Percentiles rank a stretch among this genome's conserved stretches.
These are phyloP conservation scores for Aegilops umbellulata DNA, from an alignment of 176 grass and related monocot species.

Conservation along the genomic window DNA sequence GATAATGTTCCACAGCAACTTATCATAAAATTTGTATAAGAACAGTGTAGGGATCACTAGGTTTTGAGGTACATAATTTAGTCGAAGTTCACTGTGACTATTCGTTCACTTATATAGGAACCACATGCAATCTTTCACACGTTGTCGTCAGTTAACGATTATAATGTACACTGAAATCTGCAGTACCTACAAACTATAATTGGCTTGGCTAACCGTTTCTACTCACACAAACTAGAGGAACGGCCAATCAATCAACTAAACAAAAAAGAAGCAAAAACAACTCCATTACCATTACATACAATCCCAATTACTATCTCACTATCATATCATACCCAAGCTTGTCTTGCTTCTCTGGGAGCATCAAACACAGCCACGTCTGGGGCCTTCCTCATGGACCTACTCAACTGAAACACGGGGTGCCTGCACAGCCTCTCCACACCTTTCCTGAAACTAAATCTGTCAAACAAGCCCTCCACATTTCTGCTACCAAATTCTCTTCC, in stretches of 20 bases:
- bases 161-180: constrained; percentile 49
- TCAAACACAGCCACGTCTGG: constrained; percentile 57
- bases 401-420: constrained; percentile 91
- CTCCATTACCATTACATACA: constrained; percentile 34
- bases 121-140: constrained; percentile 35
- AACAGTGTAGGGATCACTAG: background rate
- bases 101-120: constrained; percentile 19
- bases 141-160: constrained; percentile 41
- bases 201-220: constrained; percentile 23
- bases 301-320: background rate
- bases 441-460: constrained; percentile 89
- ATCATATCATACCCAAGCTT: constrained; percentile 73
- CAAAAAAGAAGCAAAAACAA: constrained; percentile 9
- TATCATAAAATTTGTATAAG: background rate
- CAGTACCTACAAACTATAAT: constrained; percentile 30
- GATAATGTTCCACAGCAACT: background rate
- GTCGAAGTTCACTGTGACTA: background rate
- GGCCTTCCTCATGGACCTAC: constrained; percentile 73
- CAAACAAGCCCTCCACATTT: constrained; percentile 47
- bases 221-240: constrained; percentile 41
- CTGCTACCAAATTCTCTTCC: constrained; percentile 48
- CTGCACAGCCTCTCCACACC: constrained; percentile 79
- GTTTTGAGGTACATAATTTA: background rate
- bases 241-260: constrained; percentile 10
- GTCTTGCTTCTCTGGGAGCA: constrained; percentile 59